Percentiles rank a stretch among this genome's conserved stretches.
Conservation (phyloP, 768 basidiomycete genomes). For the Suillus spraguei region DNA sequence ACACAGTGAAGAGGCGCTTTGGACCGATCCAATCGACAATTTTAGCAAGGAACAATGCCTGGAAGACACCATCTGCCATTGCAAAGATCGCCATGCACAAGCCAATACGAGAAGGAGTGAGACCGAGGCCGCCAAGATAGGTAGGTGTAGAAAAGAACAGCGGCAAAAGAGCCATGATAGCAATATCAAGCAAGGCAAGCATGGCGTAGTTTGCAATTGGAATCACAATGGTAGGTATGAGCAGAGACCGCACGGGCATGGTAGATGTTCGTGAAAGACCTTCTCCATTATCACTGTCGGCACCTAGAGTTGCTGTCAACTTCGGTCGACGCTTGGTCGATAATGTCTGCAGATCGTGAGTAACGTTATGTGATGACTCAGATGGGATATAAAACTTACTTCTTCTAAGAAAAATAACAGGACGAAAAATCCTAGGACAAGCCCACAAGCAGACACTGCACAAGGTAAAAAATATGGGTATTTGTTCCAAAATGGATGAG, state of each 20-base stretch:
- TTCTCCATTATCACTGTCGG: slow-evolving; percentile 19
- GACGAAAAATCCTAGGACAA: slow-evolving; percentile 19
- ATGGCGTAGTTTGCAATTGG: slow-evolving; percentile 37
- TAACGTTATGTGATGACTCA: neutral
- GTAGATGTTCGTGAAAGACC: slow-evolving; percentile 18
- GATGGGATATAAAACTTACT: slow-evolving; percentile 21
- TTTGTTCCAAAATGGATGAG: slow-evolving; percentile 37
- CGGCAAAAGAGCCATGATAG: slow-evolving; percentile 39
- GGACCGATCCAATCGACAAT: slow-evolving; percentile 39
- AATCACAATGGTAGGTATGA: slow-evolving; percentile 34
- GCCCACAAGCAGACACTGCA: slow-evolving; percentile 21
- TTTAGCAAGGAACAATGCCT: slow-evolving; percentile 40
- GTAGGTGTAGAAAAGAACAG: slow-evolving; percentile 43
- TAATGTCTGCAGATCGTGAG: slow-evolving; percentile 3
- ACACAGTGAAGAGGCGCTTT: slow-evolving; percentile 31
- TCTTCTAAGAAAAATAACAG: slow-evolving; percentile 31
- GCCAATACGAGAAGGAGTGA: slow-evolving; percentile 41
- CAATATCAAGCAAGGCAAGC: slow-evolving; percentile 41
- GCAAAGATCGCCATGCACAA: slow-evolving; percentile 38
- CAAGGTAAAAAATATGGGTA: slow-evolving; percentile 44
- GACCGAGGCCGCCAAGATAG: slow-evolving; percentile 40
- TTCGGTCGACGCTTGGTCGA: neutral
- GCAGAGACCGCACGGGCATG: slow-evolving; percentile 45
- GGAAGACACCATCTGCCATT: slow-evolving; percentile 39
- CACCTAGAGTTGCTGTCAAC: neutral